Evolutionary conservation across 192 early-diverging fungal genomes (phyloP), one percentile per base, ranked within the genome.

Genomic region (Backusella australiensis): DNA sequence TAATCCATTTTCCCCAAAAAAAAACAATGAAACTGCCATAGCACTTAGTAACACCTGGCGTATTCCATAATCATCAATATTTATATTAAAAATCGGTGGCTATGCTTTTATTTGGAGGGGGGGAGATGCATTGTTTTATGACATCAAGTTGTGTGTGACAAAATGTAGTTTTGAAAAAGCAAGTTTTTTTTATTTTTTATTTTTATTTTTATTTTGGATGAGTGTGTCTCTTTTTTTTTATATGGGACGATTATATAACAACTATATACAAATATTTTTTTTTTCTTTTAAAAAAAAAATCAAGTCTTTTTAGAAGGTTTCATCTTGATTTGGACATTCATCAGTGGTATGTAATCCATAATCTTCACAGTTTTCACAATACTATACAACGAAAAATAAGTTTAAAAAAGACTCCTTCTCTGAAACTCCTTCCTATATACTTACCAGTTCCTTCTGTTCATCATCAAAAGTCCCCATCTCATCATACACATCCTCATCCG

Each of bases 291-390:
- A 39, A 39, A 38, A 38, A 39, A 39, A 36, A 5, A 12, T 41
- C 12, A 8, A 8, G 6, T 39, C 9, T 39, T 42, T 68, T 75
- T 86, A 92, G 77, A 91, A 92, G 44, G 89, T 91, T 79, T 91
- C 91, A 67, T 92, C 88, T 77, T 86, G 86, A 75, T 93, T 88
- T 12, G 92, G 93, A 75, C 93, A 94, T 46, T 90, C 85, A 23
- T 91, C 88, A 0, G 93, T 94, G 74, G 83, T 85, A 67, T 94
- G 93, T 12, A 74, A 80, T 19, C 81, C 87, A 85, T 88, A 89
- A 36, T 83, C 85, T 74, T 94, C 93, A 79, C 93, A 94, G 82
- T 94, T 91, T 52, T 93, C 93, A 75, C 93, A 94, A 78, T 92
- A 94, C 79, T 88, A 77, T 14, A 12, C 1, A 32, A 14, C 14